phyloP scores from a whole-genome alignment of 1,284 basidiomycete genomes.

The Limonomyces culmigenus region DNA sequence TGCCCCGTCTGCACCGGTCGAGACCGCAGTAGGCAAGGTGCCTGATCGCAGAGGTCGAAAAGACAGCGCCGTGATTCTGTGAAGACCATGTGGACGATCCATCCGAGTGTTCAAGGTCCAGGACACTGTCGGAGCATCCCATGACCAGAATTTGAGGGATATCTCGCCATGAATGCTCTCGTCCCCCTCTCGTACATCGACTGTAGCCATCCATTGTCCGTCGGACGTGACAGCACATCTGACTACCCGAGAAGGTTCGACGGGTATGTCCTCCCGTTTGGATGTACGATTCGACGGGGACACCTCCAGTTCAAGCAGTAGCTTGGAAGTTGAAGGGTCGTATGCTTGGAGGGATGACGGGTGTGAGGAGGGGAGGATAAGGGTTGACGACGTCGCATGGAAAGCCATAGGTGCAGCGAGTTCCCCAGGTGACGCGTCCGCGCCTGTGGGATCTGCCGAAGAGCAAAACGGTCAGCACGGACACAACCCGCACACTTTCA shows the following conservation, averaged over 20 bases:
- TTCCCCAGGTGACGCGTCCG: too few species aligned
- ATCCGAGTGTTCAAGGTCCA: conserved; percentile 84
- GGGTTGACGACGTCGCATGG: conserved; percentile 52
- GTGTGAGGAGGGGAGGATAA: conserved; percentile 86
- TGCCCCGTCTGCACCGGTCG: conserved; percentile 49
- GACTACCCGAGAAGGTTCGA: conserved; percentile 71
- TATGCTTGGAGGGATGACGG: conserved; percentile 90
- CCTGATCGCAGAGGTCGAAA: conserved; percentile 40
- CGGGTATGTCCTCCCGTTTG: conserved; percentile 60
- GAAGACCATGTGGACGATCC: conserved; percentile 71
- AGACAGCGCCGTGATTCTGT: conserved; percentile 45
- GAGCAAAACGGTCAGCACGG: too few species aligned
- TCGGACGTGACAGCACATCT: conserved; percentile 45
- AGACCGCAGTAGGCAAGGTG: too few species aligned
- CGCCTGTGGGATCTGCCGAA: too few species aligned
- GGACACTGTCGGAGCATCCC: conserved; percentile 40
- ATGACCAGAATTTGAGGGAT: conserved; percentile 85
- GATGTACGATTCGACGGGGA: conserved; percentile 88
- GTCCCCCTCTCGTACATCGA: conserved; percentile 63
- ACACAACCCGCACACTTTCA: too few species aligned
- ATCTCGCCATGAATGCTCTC: conserved; percentile 48
- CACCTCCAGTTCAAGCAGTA: conserved; percentile 82
- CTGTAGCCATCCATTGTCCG: conserved; percentile 88
- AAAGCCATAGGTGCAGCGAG: conserved; percentile 53
- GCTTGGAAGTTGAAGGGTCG: conserved; percentile 53